These are phyloP conservation scores for Luzula sylvatica DNA, from an alignment of 176 grass and related monocot genomes.

Conservation along the genomic window DNA sequence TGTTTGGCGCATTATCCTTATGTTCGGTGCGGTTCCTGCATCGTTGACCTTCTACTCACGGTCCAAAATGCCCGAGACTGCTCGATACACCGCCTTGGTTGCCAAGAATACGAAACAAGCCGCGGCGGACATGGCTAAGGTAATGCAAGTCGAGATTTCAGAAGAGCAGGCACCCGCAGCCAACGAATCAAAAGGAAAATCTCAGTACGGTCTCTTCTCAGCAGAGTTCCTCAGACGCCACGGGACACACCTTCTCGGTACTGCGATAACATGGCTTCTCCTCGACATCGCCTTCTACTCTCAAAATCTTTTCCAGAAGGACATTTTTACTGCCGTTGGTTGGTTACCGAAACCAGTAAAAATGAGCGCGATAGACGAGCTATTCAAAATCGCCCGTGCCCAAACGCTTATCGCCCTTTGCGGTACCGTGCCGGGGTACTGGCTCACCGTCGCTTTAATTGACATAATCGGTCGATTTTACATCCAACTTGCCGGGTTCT, in stretches of 20 bases:
- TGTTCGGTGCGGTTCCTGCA: slow-evolving; percentile 51
- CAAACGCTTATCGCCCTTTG: slow-evolving; percentile 28
- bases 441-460: slow-evolving; percentile 27
- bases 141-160: slow-evolving; percentile 33
- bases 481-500: slow-evolving; percentile 21
- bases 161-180: slow-evolving; percentile 17
- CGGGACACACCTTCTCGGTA: slow-evolving; percentile 23
- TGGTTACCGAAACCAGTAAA: slow-evolving; percentile 26
- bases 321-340: slow-evolving; percentile 29
- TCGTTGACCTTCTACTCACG: slow-evolving; percentile 65
- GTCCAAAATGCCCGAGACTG: slow-evolving; percentile 78
- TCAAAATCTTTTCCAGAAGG: slow-evolving; percentile 33
- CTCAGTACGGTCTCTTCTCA: slow-evolving; percentile 22
- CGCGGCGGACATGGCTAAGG: slow-evolving; percentile 55
- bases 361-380: slow-evolving; percentile 28
- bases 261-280: slow-evolving; percentile 26
- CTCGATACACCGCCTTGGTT: slow-evolving; percentile 61
- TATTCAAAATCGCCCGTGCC: slow-evolving; percentile 23
- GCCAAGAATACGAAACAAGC: slow-evolving; percentile 57
- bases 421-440: slow-evolving; percentile 29
- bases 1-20: slow-evolving; percentile 42
- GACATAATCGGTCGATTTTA: slow-evolving; percentile 21
- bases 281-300: slow-evolving; percentile 37
- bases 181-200: neutral
- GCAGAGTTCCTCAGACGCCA: slow-evolving; percentile 20